A percentile compares a stretch with the other conserved stretches of the same genome.
Conservation (phyloP, 176 grass and related monocot genomes). For the Puccinellia tenuiflora region DNA sequence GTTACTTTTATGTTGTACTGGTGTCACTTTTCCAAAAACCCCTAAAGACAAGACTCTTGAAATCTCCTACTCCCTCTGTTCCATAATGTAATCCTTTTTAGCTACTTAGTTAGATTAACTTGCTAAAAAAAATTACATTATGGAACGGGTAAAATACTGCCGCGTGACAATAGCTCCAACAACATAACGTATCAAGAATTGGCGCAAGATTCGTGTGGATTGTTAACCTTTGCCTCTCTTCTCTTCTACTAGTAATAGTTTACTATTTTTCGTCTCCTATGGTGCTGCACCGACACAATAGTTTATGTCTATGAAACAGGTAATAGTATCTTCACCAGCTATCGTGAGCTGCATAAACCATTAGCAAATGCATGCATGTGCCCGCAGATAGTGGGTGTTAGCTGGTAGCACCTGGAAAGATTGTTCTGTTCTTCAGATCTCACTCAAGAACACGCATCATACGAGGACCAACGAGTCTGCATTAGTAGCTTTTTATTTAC, state of each 20-base stretch:
- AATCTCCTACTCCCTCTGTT: too few relatives aligned
- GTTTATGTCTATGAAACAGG: background rate
- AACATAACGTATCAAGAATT: background rate
- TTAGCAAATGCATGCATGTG: constrained; percentile 13
- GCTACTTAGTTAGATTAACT: too few relatives aligned
- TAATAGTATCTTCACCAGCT: background rate
- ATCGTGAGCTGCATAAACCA: constrained; percentile 10
- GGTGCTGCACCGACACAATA: background rate
- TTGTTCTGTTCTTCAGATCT: constrained; percentile 29
- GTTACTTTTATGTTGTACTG: background rate
- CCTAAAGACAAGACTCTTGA: background rate
- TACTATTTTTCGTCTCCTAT: background rate
- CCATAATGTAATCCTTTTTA: too few relatives aligned
- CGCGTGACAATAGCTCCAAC: background rate
- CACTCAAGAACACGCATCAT: background rate
- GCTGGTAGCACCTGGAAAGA: constrained; percentile 2
- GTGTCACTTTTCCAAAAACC: background rate
- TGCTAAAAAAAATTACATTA: too few relatives aligned
- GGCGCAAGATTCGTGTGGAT: background rate
- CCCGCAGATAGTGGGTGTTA: background rate
- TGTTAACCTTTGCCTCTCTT: background rate
- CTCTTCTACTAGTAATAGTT: background rate
- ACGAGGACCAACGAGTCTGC: constrained; percentile 18
- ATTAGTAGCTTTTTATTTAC: constrained; percentile 46
- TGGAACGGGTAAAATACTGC: background rate